Evolutionary conservation across 331 rosid genomes (phyloP).

Genomic region (Phaseolus coccineus): DNA sequence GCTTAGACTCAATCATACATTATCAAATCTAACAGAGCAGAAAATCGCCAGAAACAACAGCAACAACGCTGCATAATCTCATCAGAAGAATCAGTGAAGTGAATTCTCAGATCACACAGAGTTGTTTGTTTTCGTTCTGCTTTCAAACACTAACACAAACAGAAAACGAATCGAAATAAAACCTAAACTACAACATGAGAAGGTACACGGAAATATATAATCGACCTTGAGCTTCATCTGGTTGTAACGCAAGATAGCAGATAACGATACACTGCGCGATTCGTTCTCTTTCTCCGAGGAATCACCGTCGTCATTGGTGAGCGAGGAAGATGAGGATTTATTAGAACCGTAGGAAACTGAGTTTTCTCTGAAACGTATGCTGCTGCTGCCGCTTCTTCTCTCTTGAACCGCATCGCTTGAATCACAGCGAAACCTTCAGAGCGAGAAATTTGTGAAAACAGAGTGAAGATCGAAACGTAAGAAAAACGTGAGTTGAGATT

Average conservation of each 20-base stretch:
- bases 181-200: neutral
- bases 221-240: constrained; percentile 67
- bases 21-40: neutral
- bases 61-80: neutral
- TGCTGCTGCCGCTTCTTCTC: constrained; percentile 36
- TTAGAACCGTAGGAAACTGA: constrained; percentile 41
- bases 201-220: neutral
- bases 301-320: constrained; percentile 49
- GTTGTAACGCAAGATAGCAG: constrained; percentile 51
- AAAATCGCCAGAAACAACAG: neutral
- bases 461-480: constrained; percentile 30
- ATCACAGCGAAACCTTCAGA: constrained; percentile 51
- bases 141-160: neutral
- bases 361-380: constrained; percentile 42
- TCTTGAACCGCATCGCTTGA: constrained; percentile 41
- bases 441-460: constrained; percentile 28
- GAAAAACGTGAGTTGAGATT: neutral
- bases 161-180: constrained; percentile 1
- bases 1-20: neutral
- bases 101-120: neutral
- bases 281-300: constrained; percentile 56
- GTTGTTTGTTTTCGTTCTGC: constrained; percentile 14
- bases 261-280: constrained; percentile 43
- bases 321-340: constrained; percentile 54
- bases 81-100: neutral